phyloP scores from a whole-genome alignment of 306 rosid species.

The Fragaria nilgerrensis region DNA sequence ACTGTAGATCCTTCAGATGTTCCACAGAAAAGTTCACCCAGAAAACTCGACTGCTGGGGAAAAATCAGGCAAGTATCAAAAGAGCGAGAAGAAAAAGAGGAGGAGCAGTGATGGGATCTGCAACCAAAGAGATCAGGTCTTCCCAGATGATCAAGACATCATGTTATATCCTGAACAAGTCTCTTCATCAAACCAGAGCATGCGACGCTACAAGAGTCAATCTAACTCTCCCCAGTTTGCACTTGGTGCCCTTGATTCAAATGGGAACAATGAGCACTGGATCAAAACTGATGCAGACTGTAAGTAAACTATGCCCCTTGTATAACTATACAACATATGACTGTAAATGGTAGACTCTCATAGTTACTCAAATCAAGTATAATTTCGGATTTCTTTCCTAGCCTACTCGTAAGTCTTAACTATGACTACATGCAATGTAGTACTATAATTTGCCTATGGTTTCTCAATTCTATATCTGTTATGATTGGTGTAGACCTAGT shows the following conservation, averaged over 20 bases:
- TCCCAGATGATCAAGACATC: conserved; percentile 51
- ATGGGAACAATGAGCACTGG: conserved; percentile 77
- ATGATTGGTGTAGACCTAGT: conserved; percentile 59
- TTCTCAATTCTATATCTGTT: conserved; percentile 21
- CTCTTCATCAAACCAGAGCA: conserved; percentile 41
- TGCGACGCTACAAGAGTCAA: conserved; percentile 45
- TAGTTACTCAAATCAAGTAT: background rate
- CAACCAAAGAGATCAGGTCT: conserved; percentile 40
- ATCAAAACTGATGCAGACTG: conserved; percentile 91
- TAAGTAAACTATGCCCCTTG: conserved; percentile 35
- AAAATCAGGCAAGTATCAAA: conserved; percentile 40
- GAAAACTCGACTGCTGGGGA: conserved; percentile 44
- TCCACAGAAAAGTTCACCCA: conserved; percentile 84
- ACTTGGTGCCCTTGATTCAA: conserved; percentile 49
- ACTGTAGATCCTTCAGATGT: conserved; percentile 82
- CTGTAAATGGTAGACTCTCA: background rate
- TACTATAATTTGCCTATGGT: background rate
- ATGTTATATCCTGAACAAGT: conserved; percentile 41
- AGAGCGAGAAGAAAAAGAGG: conserved; percentile 57
- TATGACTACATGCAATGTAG: background rate
- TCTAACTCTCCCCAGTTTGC: conserved; percentile 46
- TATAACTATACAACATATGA: background rate
- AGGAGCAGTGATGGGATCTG: conserved; percentile 34
- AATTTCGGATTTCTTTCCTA: background rate
- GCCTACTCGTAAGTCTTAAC: background rate